Evolutionary conservation across 2,329 filamentous ascomycete species (phyloP), one percentile per base, ranked within the genome.

Genomic region (Didymella arachidicola): DNA sequence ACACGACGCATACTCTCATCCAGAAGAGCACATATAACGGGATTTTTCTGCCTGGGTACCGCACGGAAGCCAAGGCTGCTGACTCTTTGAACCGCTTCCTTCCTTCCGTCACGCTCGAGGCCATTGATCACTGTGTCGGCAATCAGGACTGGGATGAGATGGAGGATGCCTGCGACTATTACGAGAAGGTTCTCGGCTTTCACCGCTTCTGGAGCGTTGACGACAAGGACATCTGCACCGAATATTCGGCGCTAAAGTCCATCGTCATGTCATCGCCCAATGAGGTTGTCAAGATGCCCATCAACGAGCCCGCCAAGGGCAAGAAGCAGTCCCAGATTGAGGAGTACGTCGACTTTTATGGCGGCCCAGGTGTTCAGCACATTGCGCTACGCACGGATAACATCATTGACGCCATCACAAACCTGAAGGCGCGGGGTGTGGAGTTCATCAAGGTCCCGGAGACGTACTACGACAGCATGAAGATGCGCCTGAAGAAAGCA

Each of bases 121-220:
- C 87, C 67, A 93, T 98, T 79, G 94, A 98, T 80, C 94, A 98
- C 83, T 97, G 94, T 78, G 94, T 98, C 68, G 94, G 94, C 66
- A 97, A 98, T 82, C 93, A 97, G 82, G 90, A 92, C 78, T 97
- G 94, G 94, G 84, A 93, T 78, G 89, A 93, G 77, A 96, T 98
- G 85, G 84, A 88, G 56, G 79, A 80, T 46, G 80, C 83, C 22
- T 89, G 86, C 72, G 82, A 83, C 58, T 88, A 87, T 78, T 98
- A 97, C 81, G 93, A 97, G 81, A 86, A 88, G 63, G 91, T 89
- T 62, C 89, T 97, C 27, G 90, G 89, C 53, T 97, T 97, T 86
- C 93, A 97, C 82, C 91, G 93, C 66, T 97, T 97, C 88, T 97
- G 94, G 94, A 92, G 89, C 53, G 93, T 97, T 58, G 94, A 97